Base-by-base conservation (phyloP, 371 early-diverging fungal species). In the Rozella allomycis region DNA sequence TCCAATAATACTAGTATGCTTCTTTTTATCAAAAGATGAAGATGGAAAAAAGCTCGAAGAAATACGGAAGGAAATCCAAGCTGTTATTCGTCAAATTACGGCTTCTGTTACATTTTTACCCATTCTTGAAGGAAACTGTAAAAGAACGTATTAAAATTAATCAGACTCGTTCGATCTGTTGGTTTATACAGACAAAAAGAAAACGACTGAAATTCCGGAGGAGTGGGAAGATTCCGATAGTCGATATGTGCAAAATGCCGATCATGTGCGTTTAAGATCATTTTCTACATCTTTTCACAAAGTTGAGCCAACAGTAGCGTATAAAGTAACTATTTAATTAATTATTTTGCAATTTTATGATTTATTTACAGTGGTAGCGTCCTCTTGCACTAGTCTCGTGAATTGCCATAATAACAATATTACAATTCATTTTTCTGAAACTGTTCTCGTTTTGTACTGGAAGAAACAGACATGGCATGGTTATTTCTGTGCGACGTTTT, bases 21-120 rank as follows among this genome's bases (percentile, higher is more conserved):
- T 33, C 17, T 2, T 10, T 9, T 2, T 8, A 10, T 3, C 13
- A 4, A 41, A 33, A 26, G 36, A 45, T 30, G 10, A 43, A 27
- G 44, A 43, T 4, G 25, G 36, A 2, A 34, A 42, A 23, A 77
- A 70, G 48, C 49, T 60, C 11, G 74, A 70, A 43, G 57, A 68
- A 33, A 61, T 80, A 20, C 56, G 72, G 33, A 31, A 45, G 26
- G 80, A 87, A 43, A 81, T 90, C 27, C 72, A 72, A 37, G 72
- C 75, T 2, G 74, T 87, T 27, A 59, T 90, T 47, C 68, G 86
- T 3, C 86, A 90, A 47, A 82, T 90, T 28, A 75, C 77, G 0
- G 76, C 82, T 2, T 71, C 70, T 36, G 85, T 85, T 11, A 67
- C 82, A 4, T 86, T 79, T 46, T 52, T 90, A 33, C 91, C 91